Base-by-base conservation (phyloP, 139 green algal genomes). In the Coccomyxa sp. region DNA sequence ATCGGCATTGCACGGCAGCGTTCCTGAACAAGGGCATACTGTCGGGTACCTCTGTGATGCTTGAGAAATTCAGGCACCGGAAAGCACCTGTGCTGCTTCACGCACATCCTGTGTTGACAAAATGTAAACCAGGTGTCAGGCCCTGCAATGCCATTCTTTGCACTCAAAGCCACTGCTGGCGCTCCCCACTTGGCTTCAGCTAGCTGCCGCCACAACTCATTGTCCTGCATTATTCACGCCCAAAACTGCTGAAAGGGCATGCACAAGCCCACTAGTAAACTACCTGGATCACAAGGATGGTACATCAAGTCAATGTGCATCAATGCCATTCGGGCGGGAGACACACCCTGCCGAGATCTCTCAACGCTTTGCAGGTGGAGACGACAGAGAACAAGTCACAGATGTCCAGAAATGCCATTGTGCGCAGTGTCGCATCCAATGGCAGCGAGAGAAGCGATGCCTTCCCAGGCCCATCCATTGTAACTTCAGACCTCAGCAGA, bases 101-200 rank as follows among this genome's bases (percentile, higher is more conserved):
- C 18, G 50, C 50, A 64, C 50, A 64, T 5, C 50, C 50, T 18
- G 27, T 64, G 50, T 22, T 6, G 3, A 22, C 50, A 64, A 22
- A 64, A 64, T 4, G 22, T 22, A 64, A 64, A 64, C 50, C 50
- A 64, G 22, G 50, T 64, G 1, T 31, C 5, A 31, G 22, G 50
- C 22, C 27, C 1, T 31, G 18, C 27, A 22, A 22, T 2, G 2
- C 22, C 50, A 64, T 64, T 64, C 50, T 64, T 64, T 6, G 22
- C 50, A 6, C 78, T 50, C 69, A 87, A 54, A 22, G 22, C 44
- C 6, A 40, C 37, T 31, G 77, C 74, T 27, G 10, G 1, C 16
- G 12, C 50, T 5, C 82, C 82, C 82, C 82, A 87, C 74, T 87
- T 85, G 7, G 34, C n/a, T 33, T 79, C 75, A 1, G 82, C 82